A percentile compares a stretch with the other conserved stretches of the same genome.
These are phyloP conservation scores for Hericium rajendrae DNA, from an alignment of 768 basidiomycete genomes.

Conservation along the genomic window DNA sequence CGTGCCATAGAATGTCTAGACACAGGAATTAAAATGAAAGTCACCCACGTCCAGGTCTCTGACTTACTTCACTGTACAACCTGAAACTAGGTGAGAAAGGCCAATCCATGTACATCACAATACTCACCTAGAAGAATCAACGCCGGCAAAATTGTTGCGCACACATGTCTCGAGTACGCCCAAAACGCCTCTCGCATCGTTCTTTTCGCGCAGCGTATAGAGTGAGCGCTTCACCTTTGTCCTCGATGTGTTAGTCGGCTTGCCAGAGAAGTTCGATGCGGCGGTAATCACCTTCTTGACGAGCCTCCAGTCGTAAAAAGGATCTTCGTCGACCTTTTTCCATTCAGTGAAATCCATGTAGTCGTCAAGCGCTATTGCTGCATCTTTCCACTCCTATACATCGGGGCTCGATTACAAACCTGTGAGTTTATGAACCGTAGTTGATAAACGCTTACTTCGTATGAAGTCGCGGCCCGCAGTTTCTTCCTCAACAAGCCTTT, in stretches of 20 bases:
- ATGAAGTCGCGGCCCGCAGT: slow-evolving; percentile 64
- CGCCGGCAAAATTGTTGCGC: slow-evolving; percentile 86
- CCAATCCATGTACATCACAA: no score
- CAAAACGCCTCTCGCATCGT: slow-evolving; percentile 77
- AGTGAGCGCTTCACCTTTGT: slow-evolving; percentile 68
- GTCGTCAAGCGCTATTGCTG: slow-evolving; percentile 68
- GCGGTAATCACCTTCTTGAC: slow-evolving; percentile 52
- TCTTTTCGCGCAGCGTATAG: slow-evolving; percentile 55
- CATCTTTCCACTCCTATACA: slow-evolving; percentile 75
- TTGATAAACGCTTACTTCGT: slow-evolving; percentile 36
- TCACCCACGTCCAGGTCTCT: neutral
- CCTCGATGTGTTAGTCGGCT: neutral
- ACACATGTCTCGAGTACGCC: slow-evolving; percentile 89
- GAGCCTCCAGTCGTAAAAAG: slow-evolving; percentile 87
- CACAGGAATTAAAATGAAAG: slow-evolving; percentile 1
- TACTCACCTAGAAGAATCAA: slow-evolving; percentile 66
- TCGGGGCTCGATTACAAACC: neutral
- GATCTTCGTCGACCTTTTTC: slow-evolving; percentile 82
- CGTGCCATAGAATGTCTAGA: slow-evolving; percentile 82
- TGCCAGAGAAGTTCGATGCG: neutral
- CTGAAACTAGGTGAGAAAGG: slow-evolving; percentile 27
- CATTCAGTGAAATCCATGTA: slow-evolving; percentile 83
- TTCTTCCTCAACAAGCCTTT: slow-evolving; percentile 71
- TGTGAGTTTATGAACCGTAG: slow-evolving; percentile 6
- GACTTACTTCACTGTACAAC: slow-evolving; percentile 73